Conservation (phyloP, 2,329 filamentous ascomycete species). For the Scleromitrula shiraiana region DNA sequence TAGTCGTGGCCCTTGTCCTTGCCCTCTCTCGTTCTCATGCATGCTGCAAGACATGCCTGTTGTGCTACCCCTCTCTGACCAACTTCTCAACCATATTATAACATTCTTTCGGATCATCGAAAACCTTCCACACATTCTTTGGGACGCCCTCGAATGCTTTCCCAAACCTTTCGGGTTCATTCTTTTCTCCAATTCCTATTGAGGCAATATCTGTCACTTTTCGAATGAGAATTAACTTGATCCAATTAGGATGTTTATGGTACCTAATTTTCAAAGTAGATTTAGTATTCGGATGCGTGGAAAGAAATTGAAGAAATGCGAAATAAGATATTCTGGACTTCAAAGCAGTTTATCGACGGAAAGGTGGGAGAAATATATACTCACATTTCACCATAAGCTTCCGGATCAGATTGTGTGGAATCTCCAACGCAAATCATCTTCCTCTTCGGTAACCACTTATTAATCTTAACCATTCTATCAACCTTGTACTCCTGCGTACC, state of each 20-base stretch:
- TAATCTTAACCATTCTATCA: conserved; percentile 68
- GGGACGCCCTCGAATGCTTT: conserved; percentile 74
- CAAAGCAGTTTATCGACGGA: too few species aligned
- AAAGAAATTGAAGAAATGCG: neutral
- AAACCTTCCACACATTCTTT: conserved; percentile 67
- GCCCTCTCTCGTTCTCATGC: too few species aligned
- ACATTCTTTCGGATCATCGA: conserved; percentile 67
- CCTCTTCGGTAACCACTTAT: conserved; percentile 68
- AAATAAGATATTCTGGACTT: too few species aligned
- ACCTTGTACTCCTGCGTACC: conserved; percentile 84
- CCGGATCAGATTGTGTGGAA: conserved; percentile 84
- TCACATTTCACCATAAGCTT: conserved; percentile 77
- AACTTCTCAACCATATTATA: conserved; percentile 32
- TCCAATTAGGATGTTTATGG: conserved; percentile 63
- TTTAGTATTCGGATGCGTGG: neutral
- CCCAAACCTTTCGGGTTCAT: conserved; percentile 68
- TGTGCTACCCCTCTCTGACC: neutral
- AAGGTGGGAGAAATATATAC: conserved; percentile 19
- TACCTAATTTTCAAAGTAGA: conserved; percentile 36
- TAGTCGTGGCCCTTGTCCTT: too few species aligned
- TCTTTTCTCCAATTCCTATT: conserved; percentile 63
- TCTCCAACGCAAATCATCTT: conserved; percentile 83
- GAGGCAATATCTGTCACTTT: conserved; percentile 70
- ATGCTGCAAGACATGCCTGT: neutral
- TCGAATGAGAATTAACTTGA: conserved; percentile 76